Conservation (phyloP, 257 asterid species). For the Salvia miltiorrhiza region DNA sequence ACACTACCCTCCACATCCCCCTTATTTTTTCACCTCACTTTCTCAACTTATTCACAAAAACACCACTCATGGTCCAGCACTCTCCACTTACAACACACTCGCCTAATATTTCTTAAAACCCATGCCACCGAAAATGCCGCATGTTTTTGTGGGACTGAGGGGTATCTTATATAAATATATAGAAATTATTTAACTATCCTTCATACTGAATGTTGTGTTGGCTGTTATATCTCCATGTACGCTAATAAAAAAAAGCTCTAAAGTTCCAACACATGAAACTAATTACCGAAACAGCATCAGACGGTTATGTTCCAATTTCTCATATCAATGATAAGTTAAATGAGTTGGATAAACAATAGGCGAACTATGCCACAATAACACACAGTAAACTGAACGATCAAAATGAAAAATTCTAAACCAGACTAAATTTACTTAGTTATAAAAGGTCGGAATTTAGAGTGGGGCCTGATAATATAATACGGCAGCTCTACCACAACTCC, state of each 20-base stretch:
- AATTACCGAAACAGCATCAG: slow-evolving; percentile 9
- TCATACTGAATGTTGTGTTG: neutral
- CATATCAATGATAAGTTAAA: neutral
- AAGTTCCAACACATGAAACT: neutral
- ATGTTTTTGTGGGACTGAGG: too few relatives aligned
- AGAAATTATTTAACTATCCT: neutral
- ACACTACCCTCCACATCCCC: too few relatives aligned
- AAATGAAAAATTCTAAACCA: neutral
- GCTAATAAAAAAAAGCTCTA: neutral
- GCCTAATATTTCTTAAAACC: too few relatives aligned
- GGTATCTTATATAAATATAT: neutral
- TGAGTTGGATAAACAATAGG: neutral
- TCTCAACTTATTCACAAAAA: too few relatives aligned
- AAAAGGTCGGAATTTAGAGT: neutral
- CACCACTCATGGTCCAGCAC: too few relatives aligned
- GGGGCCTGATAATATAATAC: neutral
- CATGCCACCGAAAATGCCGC: too few relatives aligned
- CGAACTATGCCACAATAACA: neutral
- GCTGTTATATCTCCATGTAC: neutral
- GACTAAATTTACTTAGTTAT: neutral
- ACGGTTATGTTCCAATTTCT: slow-evolving; percentile 1
- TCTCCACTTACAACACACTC: too few relatives aligned
- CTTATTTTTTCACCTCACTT: too few relatives aligned
- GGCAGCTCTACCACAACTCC: slow-evolving; percentile 1
- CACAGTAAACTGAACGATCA: neutral